Evolutionary conservation across 768 basidiomycete genomes (phyloP).

Genomic region (Mrakia frigida): DNA sequence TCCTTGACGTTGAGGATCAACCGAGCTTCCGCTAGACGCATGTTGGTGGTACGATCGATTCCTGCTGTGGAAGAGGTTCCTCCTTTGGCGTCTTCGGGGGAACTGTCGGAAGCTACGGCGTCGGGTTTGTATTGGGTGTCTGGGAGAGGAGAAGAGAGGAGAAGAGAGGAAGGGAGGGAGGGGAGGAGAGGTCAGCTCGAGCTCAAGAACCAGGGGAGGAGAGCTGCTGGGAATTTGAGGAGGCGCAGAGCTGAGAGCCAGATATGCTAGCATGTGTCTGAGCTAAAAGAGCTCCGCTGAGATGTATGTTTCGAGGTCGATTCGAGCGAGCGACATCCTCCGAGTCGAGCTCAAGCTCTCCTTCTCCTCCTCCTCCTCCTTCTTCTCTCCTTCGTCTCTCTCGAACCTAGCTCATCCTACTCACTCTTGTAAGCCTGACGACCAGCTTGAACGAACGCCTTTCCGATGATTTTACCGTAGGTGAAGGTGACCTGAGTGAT

Average conservation of each 20-base stretch:
- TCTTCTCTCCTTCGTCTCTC: background rate
- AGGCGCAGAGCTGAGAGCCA: background rate
- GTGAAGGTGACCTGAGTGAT: slow-evolving; percentile 73
- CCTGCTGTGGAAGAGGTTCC: slow-evolving; percentile 66
- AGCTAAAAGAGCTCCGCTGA: background rate
- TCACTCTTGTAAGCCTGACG: slow-evolving; percentile 88
- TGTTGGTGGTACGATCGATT: slow-evolving; percentile 75
- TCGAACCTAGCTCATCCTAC: slow-evolving; percentile 38
- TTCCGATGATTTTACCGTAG: slow-evolving; percentile 77
- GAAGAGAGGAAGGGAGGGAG: slow-evolving; percentile 26
- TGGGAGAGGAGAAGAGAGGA: slow-evolving; percentile 42
- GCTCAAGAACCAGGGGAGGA: background rate
- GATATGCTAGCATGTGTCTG: too few relatives aligned
- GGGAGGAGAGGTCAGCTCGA: background rate
- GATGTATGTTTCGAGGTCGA: background rate
- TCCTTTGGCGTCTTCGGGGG: slow-evolving; percentile 53
- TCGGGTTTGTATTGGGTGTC: slow-evolving; percentile 76
- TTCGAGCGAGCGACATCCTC: background rate
- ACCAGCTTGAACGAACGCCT: slow-evolving; percentile 83
- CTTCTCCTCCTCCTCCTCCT: background rate
- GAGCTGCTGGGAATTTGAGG: too few relatives aligned
- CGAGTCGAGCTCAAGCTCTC: background rate
- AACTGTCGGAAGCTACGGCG: slow-evolving; percentile 62
- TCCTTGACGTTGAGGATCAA: slow-evolving; percentile 83
- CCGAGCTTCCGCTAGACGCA: slow-evolving; percentile 93